Conservation (phyloP, 768 basidiomycete genomes). For the Wakefieldia striispora region DNA sequence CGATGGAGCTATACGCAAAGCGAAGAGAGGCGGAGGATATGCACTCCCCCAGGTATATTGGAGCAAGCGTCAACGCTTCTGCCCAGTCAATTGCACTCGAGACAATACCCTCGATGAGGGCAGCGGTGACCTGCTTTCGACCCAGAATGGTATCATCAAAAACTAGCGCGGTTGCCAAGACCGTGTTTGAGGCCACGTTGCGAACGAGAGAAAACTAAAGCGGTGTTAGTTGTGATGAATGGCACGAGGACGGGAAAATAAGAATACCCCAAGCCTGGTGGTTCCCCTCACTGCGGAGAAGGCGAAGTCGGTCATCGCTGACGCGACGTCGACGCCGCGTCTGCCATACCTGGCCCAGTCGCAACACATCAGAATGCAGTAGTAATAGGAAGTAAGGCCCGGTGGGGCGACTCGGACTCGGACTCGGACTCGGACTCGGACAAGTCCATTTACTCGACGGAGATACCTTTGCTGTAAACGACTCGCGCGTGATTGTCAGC, state of each 20-base stretch:
- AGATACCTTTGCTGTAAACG: not conserved
- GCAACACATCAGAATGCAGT: conserved; percentile 24
- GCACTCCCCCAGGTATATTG: conserved; percentile 72
- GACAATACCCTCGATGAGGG: conserved; percentile 56
- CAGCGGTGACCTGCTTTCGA: conserved; percentile 55
- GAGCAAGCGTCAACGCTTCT: conserved; percentile 71
- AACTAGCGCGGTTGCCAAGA: conserved; percentile 54
- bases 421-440: no score
- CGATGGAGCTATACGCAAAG: conserved; percentile 74
- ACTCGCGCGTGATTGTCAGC: conserved; percentile 21
- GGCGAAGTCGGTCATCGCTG: conserved; percentile 57
- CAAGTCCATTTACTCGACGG: conserved; percentile 23
- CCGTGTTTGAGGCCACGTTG: conserved; percentile 54
- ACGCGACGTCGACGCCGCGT: conserved; percentile 65
- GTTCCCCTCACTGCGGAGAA: conserved; percentile 66
- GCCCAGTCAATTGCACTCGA: conserved; percentile 60
- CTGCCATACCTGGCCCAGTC: conserved; percentile 46
- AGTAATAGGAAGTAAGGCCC: conserved; percentile 2
- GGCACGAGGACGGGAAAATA: conserved; percentile 3
- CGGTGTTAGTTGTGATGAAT: conserved; percentile 3
- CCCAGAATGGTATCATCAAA: conserved; percentile 71
- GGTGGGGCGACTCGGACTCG: no score
- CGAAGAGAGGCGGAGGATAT: conserved; percentile 72
- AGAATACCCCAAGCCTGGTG: conserved; percentile 67
- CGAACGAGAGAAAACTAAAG: conserved; percentile 67